Conservation (phyloP, 2,329 filamentous ascomycete genomes). For the Lasiodiplodia citricola region DNA sequence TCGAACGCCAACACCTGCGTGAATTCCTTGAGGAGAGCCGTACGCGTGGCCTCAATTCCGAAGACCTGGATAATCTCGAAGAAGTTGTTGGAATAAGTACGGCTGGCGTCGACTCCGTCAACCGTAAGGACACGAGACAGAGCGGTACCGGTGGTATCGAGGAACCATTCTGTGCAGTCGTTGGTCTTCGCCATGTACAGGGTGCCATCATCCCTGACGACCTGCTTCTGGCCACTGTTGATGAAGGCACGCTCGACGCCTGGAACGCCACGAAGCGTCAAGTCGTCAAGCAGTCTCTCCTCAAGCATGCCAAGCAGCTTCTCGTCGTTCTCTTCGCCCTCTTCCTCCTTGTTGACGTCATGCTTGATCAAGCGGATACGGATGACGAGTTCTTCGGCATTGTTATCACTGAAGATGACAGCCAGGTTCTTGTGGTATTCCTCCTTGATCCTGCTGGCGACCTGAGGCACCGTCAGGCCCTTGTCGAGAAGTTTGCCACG, state of each 20-base stretch:
- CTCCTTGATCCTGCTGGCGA: slow-evolving; percentile 86
- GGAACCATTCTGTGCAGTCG: slow-evolving; percentile 87
- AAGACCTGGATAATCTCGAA: slow-evolving; percentile 94
- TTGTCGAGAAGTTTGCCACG: slow-evolving; percentile 96
- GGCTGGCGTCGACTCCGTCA: slow-evolving; percentile 82
- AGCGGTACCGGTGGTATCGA: slow-evolving; percentile 91
- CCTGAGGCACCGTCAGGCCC: slow-evolving; percentile 87
- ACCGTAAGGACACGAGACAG: slow-evolving; percentile 84
- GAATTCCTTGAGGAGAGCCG: slow-evolving; percentile 85
- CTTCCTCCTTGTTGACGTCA: slow-evolving; percentile 67
- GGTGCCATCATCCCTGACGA: slow-evolving; percentile 74
- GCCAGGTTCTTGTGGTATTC: slow-evolving; percentile 84
- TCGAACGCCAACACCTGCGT: slow-evolving; percentile 95
- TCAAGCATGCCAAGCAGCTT: slow-evolving; percentile 84
- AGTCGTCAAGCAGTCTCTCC: slow-evolving; percentile 85
- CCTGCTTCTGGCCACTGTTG: slow-evolving; percentile 53
- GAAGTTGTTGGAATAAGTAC: slow-evolving; percentile 94
- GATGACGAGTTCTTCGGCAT: slow-evolving; percentile 92
- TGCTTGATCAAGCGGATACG: slow-evolving; percentile 79
- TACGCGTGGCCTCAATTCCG: slow-evolving; percentile 92
- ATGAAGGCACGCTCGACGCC: slow-evolving; percentile 93
- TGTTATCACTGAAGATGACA: slow-evolving; percentile 97
- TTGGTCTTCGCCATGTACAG: slow-evolving; percentile 66
- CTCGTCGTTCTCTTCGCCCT: slow-evolving; percentile 78
- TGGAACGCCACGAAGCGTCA: slow-evolving; percentile 87